Percentiles rank a stretch among this genome's conserved stretches.
Conservation (phyloP, 306 rosid genomes). For the Elaeagnus macrophylla region DNA sequence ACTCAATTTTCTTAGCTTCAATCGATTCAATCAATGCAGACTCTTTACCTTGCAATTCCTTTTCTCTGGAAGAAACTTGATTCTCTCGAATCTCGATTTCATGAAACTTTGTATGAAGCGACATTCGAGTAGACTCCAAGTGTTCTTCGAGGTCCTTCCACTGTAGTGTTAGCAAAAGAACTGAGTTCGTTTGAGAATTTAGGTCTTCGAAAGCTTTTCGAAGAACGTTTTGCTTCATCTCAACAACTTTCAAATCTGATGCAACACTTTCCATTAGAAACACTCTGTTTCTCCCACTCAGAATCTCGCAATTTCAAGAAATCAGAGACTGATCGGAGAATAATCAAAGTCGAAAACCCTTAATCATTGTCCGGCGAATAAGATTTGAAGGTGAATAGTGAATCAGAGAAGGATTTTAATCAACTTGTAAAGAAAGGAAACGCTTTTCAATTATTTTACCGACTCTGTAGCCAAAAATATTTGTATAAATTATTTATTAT, state of each 20-base stretch:
- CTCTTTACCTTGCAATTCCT: constrained; percentile 4
- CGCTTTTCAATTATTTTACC: too few relatives aligned
- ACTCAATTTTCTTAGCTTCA: constrained; percentile 4
- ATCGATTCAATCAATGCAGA: background rate
- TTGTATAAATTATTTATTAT: too few relatives aligned
- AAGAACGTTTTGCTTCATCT: constrained; percentile 26
- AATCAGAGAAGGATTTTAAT: too few relatives aligned
- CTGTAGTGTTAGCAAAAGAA: constrained; percentile 22
- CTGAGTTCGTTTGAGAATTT: constrained; percentile 22
- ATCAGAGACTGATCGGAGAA: too few relatives aligned
- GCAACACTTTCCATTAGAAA: constrained; percentile 26
- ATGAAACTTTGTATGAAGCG: constrained; percentile 1
- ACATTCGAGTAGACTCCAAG: constrained; percentile 23
- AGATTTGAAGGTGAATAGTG: too few relatives aligned
- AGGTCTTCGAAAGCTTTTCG: constrained; percentile 22
- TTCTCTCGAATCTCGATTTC: constrained; percentile 2
- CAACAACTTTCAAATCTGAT: constrained; percentile 16
- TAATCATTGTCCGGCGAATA: too few relatives aligned
- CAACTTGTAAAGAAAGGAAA: too few relatives aligned
- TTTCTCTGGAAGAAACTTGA: background rate
- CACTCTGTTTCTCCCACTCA: background rate
- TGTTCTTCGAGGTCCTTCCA: constrained; percentile 46
- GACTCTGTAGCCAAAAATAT: too few relatives aligned
- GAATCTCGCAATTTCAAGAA: too few relatives aligned
- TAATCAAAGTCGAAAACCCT: too few relatives aligned